Conservation (phyloP, 2,329 filamentous ascomycete species). For the Dactylonectria macrodidyma region DNA sequence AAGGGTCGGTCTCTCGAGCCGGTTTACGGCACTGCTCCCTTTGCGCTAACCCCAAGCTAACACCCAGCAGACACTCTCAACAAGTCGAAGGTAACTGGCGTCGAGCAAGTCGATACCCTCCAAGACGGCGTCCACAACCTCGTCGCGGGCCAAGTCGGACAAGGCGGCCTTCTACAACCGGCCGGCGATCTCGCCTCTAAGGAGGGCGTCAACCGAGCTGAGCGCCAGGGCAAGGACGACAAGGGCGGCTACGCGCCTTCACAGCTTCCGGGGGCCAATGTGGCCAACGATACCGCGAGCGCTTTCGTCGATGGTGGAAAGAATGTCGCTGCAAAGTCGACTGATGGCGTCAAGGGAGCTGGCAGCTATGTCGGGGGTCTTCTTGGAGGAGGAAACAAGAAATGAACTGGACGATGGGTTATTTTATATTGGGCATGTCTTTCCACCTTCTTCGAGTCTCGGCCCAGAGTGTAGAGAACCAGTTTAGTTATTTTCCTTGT, state of each 20-base stretch:
- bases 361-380: constrained; percentile 53
- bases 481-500: no score
- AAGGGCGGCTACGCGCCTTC: constrained; percentile 63
- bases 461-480: no score
- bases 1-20: constrained; percentile 66
- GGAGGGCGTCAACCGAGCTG: constrained; percentile 76
- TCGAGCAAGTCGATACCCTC: constrained; percentile 76
- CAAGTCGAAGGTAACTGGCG: constrained; percentile 79
- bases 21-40: no score
- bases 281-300: constrained; percentile 45
- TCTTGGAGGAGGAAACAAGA: constrained; percentile 52
- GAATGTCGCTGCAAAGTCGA: constrained; percentile 45
- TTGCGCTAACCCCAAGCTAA: constrained; percentile 15
- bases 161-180: constrained; percentile 77
- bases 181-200: constrained; percentile 74
- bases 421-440: no score
- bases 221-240: constrained; percentile 76
- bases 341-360: constrained; percentile 49
- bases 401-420: neutral
- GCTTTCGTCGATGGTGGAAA: constrained; percentile 51
- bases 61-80: constrained; percentile 70
- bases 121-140: constrained; percentile 78
- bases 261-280: constrained; percentile 49
- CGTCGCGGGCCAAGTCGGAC: constrained; percentile 74
- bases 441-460: no score